Percentiles rank a stretch among this genome's conserved stretches.
phyloP scores from a whole-genome alignment of 2,329 filamentous ascomycete genomes.

The Aspergillus arachidicola region DNA sequence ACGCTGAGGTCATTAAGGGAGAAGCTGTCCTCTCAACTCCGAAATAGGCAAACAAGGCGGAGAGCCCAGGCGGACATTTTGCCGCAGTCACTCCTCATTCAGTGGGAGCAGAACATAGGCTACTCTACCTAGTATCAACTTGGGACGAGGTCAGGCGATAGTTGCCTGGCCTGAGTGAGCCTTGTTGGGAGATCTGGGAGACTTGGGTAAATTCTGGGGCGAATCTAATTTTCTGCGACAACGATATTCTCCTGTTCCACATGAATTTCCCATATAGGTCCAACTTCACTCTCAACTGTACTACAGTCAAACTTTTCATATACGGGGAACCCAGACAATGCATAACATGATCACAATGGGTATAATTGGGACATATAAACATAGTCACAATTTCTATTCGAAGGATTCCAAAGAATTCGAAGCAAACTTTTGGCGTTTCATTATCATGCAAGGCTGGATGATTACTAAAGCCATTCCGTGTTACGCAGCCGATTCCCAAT shows the following conservation, averaged over 20 bases:
- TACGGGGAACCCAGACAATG: background rate
- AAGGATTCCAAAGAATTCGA: background rate
- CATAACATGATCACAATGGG: background rate
- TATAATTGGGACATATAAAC: background rate
- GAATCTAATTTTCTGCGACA: background rate
- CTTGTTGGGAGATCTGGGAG: background rate
- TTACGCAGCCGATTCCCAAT: background rate
- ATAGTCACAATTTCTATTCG: background rate
- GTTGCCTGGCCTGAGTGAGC: background rate
- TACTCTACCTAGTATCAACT: background rate
- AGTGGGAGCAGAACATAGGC: background rate
- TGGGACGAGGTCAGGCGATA: background rate
- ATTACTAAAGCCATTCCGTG: background rate
- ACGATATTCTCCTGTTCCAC: background rate
- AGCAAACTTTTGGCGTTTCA: background rate
- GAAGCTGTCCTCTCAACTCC: constrained; percentile 13
- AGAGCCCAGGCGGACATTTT: constrained; percentile 13
- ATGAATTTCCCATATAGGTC: background rate
- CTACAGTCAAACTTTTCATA: background rate
- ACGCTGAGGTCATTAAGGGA: constrained; percentile 21
- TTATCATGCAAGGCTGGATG: background rate
- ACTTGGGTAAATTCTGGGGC: background rate
- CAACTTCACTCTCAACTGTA: background rate
- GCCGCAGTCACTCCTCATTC: constrained; percentile 1
- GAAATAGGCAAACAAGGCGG: constrained; percentile 15